phyloP scores from a whole-genome alignment of 371 early-diverging fungal genomes.

The Mortierella sp. region DNA sequence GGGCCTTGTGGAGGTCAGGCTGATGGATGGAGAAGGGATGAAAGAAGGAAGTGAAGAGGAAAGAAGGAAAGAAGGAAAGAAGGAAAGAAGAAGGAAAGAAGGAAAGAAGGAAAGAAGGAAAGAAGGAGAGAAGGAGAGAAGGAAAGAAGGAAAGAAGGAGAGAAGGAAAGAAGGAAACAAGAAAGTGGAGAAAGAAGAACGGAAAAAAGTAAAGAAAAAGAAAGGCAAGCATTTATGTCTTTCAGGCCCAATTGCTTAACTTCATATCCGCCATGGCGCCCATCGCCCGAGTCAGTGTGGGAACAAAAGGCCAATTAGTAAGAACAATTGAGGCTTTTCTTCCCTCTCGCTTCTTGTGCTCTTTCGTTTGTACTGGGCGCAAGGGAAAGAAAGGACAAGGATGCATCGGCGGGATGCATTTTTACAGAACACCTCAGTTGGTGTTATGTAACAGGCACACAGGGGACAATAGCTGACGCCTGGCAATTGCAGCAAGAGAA shows the following conservation, averaged over 20 bases:
- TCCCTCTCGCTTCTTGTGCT: background rate
- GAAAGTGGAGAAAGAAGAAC: background rate
- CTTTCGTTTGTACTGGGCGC: background rate
- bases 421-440: no score
- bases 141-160: no score
- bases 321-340: background rate
- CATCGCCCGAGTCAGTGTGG: background rate
- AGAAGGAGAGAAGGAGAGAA: background rate
- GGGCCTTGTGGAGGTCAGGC: background rate
- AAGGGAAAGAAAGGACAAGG: background rate
- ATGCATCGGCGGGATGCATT: slow-evolving; percentile 1
- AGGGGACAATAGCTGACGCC: background rate
- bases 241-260: background rate
- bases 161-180: background rate
- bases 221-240: background rate
- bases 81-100: background rate
- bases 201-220: no score
- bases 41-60: no score
- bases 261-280: background rate
- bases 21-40: background rate
- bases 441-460: background rate
- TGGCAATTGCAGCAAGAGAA: background rate
- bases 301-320: background rate
- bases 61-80: background rate
- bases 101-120: background rate